Conservation (phyloP, 192 early-diverging fungal genomes). For the Kickxella alabastrina region DNA sequence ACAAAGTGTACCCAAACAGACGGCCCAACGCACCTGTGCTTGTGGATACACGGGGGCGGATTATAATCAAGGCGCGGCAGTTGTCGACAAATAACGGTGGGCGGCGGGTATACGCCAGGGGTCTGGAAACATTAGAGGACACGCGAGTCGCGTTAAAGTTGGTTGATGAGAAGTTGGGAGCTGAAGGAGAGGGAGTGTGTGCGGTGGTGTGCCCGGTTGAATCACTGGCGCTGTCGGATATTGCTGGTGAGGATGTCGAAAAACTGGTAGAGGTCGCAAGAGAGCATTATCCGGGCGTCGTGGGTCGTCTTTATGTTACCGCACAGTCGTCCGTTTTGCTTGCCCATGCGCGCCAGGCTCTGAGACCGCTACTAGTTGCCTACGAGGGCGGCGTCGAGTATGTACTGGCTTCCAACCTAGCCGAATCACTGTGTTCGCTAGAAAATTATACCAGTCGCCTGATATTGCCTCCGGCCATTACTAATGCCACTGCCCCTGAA, state of each 20-base stretch:
- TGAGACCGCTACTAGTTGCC: constrained; percentile 17
- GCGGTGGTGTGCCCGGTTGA: constrained; percentile 37
- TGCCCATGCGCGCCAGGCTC: constrained; percentile 30
- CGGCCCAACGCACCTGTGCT: constrained; percentile 3
- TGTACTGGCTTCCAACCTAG: constrained; percentile 10
- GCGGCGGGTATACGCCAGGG: constrained; percentile 19
- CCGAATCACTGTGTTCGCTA: not conserved
- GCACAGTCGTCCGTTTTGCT: constrained; percentile 39
- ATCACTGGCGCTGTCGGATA: constrained; percentile 31
- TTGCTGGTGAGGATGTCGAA: constrained; percentile 5
- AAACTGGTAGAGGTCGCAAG: constrained; percentile 13
- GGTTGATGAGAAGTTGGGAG: not conserved
- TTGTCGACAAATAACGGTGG: constrained; percentile 1
- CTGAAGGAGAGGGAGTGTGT: constrained; percentile 5
- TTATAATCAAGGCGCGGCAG: constrained; percentile 26
- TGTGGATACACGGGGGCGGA: constrained; percentile 16
- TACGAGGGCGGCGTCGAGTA: constrained; percentile 1
- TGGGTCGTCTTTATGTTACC: constrained; percentile 33
- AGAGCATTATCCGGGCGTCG: constrained; percentile 17
- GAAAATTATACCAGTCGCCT: too few species aligned
- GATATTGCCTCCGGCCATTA: not conserved
- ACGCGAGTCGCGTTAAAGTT: constrained; percentile 36
- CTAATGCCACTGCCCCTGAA: not conserved
- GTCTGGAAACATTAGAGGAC: constrained; percentile 33
- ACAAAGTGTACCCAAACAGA: constrained; percentile 36